Evolutionary conservation across 2,329 filamentous ascomycete genomes (phyloP).

Genomic region (Tolypocladium amazonense): DNA sequence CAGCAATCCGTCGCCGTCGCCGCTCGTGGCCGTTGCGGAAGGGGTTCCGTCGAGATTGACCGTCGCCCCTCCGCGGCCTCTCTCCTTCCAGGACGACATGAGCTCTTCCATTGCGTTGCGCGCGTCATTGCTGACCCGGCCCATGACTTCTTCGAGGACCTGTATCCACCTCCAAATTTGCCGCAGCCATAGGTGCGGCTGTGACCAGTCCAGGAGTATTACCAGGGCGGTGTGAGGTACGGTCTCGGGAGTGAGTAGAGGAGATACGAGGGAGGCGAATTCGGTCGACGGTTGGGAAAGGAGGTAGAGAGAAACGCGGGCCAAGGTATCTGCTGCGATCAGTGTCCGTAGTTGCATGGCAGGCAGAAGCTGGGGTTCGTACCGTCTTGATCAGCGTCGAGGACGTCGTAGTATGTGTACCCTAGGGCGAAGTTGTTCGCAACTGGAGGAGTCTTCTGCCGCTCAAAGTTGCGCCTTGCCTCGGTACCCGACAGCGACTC

Average conservation of each 20-base stretch:
- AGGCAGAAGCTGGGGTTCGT: constrained; percentile 10
- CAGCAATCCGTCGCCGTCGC: constrained; percentile 58
- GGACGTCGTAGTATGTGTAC: constrained; percentile 90
- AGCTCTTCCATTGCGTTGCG: constrained; percentile 80
- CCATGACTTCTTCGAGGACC: constrained; percentile 66
- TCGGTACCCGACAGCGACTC: constrained; percentile 50
- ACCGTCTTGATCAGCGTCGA: constrained; percentile 92
- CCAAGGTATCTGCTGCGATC: constrained; percentile 62
- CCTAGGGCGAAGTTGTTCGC: constrained; percentile 88
- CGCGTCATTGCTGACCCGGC: constrained; percentile 62
- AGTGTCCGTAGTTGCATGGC: constrained; percentile 5
- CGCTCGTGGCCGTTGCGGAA: constrained; percentile 37
- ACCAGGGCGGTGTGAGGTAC: constrained; percentile 82
- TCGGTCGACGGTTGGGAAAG: constrained; percentile 75
- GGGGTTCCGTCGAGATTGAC: constrained; percentile 52
- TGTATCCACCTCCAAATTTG: constrained; percentile 85
- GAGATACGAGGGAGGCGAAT: constrained; percentile 73
- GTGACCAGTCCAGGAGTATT: constrained; percentile 89
- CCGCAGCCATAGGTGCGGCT: constrained; percentile 86
- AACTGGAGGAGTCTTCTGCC: constrained; percentile 60
- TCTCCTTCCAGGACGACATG: constrained; percentile 69
- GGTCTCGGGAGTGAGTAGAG: constrained; percentile 72
- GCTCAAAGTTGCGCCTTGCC: constrained; percentile 40
- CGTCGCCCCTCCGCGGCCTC: constrained; percentile 54
- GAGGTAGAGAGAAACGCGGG: constrained; percentile 79